phyloP scores from a whole-genome alignment of 208 protist genomes.

The Trypanosoma lewisi region DNA sequence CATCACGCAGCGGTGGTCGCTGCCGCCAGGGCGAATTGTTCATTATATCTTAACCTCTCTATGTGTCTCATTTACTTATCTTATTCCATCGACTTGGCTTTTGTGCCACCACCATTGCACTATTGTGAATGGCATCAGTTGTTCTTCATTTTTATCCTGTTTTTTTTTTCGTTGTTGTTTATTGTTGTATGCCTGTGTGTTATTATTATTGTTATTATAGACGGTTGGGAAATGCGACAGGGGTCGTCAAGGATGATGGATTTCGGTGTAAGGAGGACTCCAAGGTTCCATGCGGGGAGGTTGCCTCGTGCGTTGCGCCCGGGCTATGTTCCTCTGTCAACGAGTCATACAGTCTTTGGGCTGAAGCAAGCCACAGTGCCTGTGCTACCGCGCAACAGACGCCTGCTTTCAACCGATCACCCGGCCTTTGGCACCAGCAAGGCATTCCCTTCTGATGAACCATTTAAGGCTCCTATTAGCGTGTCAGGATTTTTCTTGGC shows the following conservation, averaged over 20 bases:
- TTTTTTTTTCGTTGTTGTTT: constrained; percentile 13
- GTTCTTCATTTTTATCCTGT: not conserved
- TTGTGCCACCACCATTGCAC: too few species aligned
- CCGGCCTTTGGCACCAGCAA: constrained; percentile 63
- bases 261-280: not conserved
- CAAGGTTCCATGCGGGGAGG: constrained; percentile 8
- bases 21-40: too few species aligned
- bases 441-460: constrained; percentile 41
- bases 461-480: constrained; percentile 61
- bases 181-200: not conserved
- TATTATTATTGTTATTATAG: constrained; percentile 11
- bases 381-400: constrained; percentile 3
- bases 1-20: too few species aligned
- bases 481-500: constrained; percentile 84
- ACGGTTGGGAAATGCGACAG: not conserved
- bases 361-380: constrained; percentile 53
- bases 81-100: too few species aligned
- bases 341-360: constrained; percentile 69
- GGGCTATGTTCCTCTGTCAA: constrained; percentile 47
- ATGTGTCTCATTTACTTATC: too few species aligned
- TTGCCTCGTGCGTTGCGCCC: constrained; percentile 26
- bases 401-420: constrained; percentile 67
- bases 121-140: too few species aligned
- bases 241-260: not conserved
- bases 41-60: too few species aligned